phyloP scores from a whole-genome alignment of 192 early-diverging fungal species.

The Gigaspora rosea region DNA sequence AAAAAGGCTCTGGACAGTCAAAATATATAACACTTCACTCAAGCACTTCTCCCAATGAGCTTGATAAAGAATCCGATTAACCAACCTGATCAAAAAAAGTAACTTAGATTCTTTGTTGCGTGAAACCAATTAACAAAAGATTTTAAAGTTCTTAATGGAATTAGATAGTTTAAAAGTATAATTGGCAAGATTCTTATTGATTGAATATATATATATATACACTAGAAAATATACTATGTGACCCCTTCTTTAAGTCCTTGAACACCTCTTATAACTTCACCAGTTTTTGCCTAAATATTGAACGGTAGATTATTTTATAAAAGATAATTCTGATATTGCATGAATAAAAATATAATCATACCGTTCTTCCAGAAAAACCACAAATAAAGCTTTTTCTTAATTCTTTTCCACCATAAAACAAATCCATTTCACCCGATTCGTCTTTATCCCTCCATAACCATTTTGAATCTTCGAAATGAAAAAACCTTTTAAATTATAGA shows the following conservation, averaged over 20 bases:
- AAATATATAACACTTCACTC: no score
- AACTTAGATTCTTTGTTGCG: no score
- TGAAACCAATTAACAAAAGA: no score
- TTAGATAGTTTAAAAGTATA: no score
- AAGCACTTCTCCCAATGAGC: no score
- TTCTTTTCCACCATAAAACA: slow-evolving; percentile 24
- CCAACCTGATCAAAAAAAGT: no score
- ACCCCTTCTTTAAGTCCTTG: slow-evolving; percentile 18
- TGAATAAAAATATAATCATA: not conserved
- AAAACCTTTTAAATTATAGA: slow-evolving; percentile 41
- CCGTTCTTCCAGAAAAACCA: slow-evolving; percentile 33
- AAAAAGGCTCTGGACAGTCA: no score
- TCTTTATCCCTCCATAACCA: slow-evolving; percentile 38
- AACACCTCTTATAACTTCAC: slow-evolving; percentile 25
- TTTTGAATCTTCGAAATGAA: slow-evolving; percentile 37
- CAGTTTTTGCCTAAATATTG: slow-evolving; percentile 23
- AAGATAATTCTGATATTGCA: not conserved
- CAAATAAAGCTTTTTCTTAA: slow-evolving; percentile 36
- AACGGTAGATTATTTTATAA: not conserved
- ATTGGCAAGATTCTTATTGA: no score
- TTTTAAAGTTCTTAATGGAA: no score
- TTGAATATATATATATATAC: no score
- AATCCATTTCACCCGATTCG: not conserved
- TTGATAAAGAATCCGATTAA: no score
- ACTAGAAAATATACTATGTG: slow-evolving; percentile 15